Evolutionary conservation across 163 green algal species (phyloP), one percentile per base, ranked within the genome.

Genomic region (Chlorella variabilis): DNA sequence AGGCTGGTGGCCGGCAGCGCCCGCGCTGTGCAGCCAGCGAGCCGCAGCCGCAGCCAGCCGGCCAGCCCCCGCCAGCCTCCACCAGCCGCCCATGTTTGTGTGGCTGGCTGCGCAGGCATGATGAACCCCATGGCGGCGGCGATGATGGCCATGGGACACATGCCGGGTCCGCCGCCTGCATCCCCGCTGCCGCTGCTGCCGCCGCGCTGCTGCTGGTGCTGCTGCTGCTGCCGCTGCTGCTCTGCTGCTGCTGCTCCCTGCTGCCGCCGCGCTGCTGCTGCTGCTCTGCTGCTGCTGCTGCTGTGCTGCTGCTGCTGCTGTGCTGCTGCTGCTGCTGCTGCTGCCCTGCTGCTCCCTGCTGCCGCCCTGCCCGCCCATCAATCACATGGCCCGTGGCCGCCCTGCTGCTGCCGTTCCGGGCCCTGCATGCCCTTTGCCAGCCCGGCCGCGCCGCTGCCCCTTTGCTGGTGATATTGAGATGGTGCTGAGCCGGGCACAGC

Each of bases 61-160:
- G 11, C 45, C 45, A 54, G 11, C 45, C 45, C 45, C 45, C 15
- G 45, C 39, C 34, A 25, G 21, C 20, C 39, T 21, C 13, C 31
- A 38, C n/a, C n/a, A n/a, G n/a, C n/a, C n/a, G n/a, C n/a, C n/a
- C n/a, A n/a, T n/a, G n/a, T 54, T 54, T 42, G 42, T 6, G 45
- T 7, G 48, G 36, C 54, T 39, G 59, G 31, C 9, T 45, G 31
- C 27, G 71, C 71, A 70, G 71, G 71, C 73, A 77, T 77, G 21
- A 86, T 88, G 79, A 77, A 83, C 20, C 70, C 69, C 13, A 85
- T 87, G 83, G 42, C 74, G 1, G 65, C 73, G 2, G 78, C 59
- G 3, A 82, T 78, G 45, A 87, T 86, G 76, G n/a, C n/a, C n/a
- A 82, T 84, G 74, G 62, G 56, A 7, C 39, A 36, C 38, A 81